Evolutionary conservation across 768 basidiomycete species (phyloP).

Genomic region (Pleurotus sapidus): DNA sequence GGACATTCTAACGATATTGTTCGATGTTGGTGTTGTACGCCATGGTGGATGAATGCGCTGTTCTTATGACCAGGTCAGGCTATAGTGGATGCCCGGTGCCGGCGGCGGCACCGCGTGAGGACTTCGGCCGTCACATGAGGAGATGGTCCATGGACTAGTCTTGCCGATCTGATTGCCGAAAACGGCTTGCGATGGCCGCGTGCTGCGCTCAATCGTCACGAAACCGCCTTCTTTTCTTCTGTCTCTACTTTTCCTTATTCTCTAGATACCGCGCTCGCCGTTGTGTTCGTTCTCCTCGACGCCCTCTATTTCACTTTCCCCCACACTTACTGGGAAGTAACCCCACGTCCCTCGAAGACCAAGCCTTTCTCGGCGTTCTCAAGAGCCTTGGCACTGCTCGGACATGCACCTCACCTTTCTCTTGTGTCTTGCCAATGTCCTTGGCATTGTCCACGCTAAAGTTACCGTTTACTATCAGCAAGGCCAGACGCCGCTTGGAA

Average conservation of each 20-base stretch:
- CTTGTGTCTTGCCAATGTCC: constrained; percentile 7
- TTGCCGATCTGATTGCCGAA: too few relatives aligned
- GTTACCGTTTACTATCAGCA: constrained; percentile 35
- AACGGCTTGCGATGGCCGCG: too few relatives aligned
- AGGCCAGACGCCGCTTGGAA: constrained; percentile 23
- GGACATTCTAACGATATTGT: constrained; percentile 7
- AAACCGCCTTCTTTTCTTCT: neutral
- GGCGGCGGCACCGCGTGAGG: neutral
- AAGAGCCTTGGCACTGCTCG: constrained; percentile 1
- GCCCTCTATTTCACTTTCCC: neutral
- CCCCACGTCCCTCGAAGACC: constrained; percentile 2
- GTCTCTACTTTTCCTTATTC: neutral
- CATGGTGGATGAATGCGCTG: too few relatives aligned
- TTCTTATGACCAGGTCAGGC: neutral
- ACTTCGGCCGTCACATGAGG: too few relatives aligned
- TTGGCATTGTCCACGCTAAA: constrained; percentile 12
- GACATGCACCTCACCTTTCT: constrained; percentile 5
- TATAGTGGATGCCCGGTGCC: neutral
- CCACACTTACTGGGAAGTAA: constrained; percentile 1
- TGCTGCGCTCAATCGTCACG: neutral
- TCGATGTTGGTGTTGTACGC: too few relatives aligned
- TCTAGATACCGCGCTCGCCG: neutral
- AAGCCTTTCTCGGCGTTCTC: constrained; percentile 7
- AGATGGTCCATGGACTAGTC: too few relatives aligned
- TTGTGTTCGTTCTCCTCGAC: neutral